Evolutionary conservation across 129 eudicot species (phyloP).

Genomic region (Arctium lappa): DNA sequence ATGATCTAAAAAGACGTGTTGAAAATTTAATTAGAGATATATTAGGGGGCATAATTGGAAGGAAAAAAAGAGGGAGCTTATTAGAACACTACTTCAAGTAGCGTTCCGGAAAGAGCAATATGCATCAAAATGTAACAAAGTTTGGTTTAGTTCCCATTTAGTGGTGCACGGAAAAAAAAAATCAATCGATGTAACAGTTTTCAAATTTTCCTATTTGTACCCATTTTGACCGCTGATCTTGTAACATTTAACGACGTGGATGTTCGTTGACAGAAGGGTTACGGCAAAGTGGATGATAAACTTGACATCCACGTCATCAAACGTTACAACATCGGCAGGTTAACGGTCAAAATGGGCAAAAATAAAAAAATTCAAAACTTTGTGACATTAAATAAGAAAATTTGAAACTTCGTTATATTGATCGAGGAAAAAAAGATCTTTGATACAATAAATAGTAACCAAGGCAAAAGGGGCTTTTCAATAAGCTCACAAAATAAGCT

Average conservation of each 20-base stretch:
- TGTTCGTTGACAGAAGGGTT: neutral
- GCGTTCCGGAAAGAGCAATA: neutral
- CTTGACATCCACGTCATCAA: neutral
- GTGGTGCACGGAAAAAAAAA: neutral
- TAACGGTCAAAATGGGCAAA: neutral
- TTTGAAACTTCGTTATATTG: neutral
- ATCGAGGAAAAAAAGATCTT: neutral
- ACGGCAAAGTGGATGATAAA: neutral
- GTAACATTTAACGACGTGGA: neutral
- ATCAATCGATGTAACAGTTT: neutral
- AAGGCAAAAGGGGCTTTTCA: neutral
- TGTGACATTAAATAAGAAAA: neutral
- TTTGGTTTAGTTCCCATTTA: neutral
- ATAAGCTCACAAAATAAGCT: neutral
- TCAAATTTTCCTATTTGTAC: neutral
- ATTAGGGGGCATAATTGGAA: neutral
- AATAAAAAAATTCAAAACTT: neutral
- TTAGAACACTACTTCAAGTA: neutral
- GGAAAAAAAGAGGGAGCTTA: neutral
- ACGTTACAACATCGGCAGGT: neutral
- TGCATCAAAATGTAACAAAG: neutral
- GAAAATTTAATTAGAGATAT: neutral
- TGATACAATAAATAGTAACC: neutral
- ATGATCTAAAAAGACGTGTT: neutral
- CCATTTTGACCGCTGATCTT: neutral